phyloP scores from a whole-genome alignment of 768 basidiomycete genomes.

The Leucocoprinus leucothites region DNA sequence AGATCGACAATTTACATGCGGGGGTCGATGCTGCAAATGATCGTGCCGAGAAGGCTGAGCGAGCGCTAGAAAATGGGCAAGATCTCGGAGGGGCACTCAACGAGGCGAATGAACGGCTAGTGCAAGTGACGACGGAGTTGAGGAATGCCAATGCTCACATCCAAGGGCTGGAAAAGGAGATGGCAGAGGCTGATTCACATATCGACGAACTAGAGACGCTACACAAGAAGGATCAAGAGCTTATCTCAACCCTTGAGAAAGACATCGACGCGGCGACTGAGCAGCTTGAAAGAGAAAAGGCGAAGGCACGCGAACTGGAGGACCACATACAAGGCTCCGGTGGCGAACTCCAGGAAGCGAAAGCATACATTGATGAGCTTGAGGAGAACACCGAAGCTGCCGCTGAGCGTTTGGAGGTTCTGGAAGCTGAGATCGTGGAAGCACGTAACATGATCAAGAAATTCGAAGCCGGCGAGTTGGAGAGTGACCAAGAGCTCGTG shows the following conservation, averaged over 20 bases:
- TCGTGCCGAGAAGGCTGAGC: constrained; percentile 63
- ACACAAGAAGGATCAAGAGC: constrained; percentile 49
- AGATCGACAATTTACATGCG: constrained; percentile 40
- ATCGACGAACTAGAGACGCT: constrained; percentile 57
- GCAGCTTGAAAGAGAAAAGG: constrained; percentile 31
- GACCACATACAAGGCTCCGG: constrained; percentile 36
- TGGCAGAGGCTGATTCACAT: constrained; percentile 45
- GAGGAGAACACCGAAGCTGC: constrained; percentile 56
- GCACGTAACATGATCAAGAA: constrained; percentile 29
- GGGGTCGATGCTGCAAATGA: constrained; percentile 56
- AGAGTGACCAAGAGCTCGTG: constrained; percentile 41
- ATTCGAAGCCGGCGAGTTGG: constrained; percentile 38
- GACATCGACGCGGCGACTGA: constrained; percentile 36
- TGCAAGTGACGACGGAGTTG: constrained; percentile 53
- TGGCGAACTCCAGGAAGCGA: constrained; percentile 45
- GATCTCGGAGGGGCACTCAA: constrained; percentile 68
- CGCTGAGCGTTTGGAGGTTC: constrained; percentile 47
- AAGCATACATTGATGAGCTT: constrained; percentile 53
- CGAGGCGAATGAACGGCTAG: constrained; percentile 62
- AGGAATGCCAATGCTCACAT: constrained; percentile 57
- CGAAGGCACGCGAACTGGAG: constrained; percentile 27
- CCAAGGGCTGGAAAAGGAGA: constrained; percentile 60
- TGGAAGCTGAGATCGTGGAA: constrained; percentile 54
- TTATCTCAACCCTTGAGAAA: constrained; percentile 40
- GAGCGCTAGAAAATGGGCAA: constrained; percentile 55